These are phyloP conservation scores for Carex cristatella DNA, from an alignment of 176 grass and related monocot species.

Conservation along the genomic window DNA sequence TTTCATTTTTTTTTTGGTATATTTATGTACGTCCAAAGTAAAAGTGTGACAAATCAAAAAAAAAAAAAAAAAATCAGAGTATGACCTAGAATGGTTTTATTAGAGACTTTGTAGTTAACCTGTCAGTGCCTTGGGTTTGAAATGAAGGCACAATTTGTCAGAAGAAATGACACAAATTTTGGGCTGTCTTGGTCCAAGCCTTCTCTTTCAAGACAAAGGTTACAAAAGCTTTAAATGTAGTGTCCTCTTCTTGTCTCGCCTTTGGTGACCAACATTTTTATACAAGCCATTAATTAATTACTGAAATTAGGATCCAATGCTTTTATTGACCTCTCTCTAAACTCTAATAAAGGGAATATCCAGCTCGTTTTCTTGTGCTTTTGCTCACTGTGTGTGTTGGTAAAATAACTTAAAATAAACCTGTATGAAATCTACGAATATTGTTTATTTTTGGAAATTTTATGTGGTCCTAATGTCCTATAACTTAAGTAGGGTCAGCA, in stretches of 20 bases:
- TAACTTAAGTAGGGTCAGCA: background rate
- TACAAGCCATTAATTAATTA: constrained; percentile 5
- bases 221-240: constrained; percentile 8
- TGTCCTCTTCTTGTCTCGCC: constrained; percentile 24
- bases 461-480: background rate
- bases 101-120: background rate
- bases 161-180: constrained; percentile 7
- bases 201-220: constrained; percentile 13
- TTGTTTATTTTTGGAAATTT: background rate
- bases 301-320: constrained; percentile 20
- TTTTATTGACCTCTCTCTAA: background rate
- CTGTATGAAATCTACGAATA: background rate
- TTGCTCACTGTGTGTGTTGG: background rate
- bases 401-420: constrained; percentile 6
- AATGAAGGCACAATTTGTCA: constrained; percentile 7
- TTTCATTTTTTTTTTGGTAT: background rate
- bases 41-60: background rate
- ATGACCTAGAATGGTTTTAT: background rate
- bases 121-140: background rate
- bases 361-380: constrained; percentile 12
- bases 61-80: background rate
- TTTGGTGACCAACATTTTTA: background rate
- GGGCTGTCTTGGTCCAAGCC: background rate
- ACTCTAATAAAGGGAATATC: background rate
- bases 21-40: background rate